A percentile compares a stretch with the other conserved stretches of the same genome.
phyloP scores from a whole-genome alignment of 225 moss, liverwort and hornwort genomes.

The Anthoceros angustus region DNA sequence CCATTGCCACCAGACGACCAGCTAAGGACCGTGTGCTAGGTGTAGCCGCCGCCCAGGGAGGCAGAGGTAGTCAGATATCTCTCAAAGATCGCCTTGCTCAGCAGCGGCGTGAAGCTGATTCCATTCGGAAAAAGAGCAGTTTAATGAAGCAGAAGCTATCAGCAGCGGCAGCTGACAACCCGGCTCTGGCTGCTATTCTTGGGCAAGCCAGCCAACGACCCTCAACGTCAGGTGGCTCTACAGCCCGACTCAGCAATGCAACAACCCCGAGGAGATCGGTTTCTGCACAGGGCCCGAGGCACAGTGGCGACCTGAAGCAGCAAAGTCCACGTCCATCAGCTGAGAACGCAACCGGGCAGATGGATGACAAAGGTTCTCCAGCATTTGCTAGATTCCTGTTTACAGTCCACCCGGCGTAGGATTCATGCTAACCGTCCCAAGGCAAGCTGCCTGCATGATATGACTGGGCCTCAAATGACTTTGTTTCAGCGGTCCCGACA shows the following conservation, averaged over 20 bases:
- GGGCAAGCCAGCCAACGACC: neutral
- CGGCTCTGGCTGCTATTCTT: neutral
- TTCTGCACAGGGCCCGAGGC: neutral
- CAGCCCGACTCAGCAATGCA: neutral
- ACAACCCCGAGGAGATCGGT: neutral
- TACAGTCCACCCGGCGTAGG: neutral
- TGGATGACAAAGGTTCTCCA: neutral
- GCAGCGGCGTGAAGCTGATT: slow-evolving; percentile 2
- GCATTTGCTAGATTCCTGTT: too few relatives aligned
- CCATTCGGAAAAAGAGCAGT: neutral
- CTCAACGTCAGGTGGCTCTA: neutral
- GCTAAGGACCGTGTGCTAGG: slow-evolving; percentile 36
- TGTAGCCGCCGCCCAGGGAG: neutral
- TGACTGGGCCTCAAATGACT: neutral
- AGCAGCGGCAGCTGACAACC: neutral
- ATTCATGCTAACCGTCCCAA: neutral
- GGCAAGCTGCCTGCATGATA: neutral
- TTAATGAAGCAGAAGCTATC: neutral
- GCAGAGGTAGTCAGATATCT: neutral
- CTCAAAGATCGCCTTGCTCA: neutral
- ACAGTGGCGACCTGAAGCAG: neutral
- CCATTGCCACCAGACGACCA: slow-evolving; percentile 35
- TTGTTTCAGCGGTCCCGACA: neutral
- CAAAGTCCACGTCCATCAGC: neutral
- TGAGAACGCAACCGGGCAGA: neutral